Evolutionary conservation across 2,329 filamentous ascomycete species (phyloP).

Genomic region (Aspergillus proliferans): DNA sequence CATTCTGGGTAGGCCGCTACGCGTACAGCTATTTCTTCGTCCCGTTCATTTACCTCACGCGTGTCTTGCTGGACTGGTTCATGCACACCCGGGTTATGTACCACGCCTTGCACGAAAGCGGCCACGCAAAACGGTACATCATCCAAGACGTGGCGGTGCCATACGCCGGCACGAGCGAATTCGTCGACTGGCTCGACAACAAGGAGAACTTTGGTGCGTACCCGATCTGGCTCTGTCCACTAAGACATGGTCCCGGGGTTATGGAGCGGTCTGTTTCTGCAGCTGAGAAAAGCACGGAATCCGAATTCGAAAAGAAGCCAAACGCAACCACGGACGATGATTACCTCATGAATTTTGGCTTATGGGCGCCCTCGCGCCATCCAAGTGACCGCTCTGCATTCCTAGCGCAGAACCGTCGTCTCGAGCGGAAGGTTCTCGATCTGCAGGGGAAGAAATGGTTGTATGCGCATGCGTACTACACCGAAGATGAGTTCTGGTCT

Average conservation of each 20-base stretch:
- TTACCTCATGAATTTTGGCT: constrained; percentile 50
- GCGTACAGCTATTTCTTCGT: constrained; percentile 57
- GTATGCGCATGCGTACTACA: constrained; percentile 80
- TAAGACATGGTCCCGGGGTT: constrained; percentile 18
- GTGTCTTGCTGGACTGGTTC: constrained; percentile 52
- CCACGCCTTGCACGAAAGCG: constrained; percentile 52
- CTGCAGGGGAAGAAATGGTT: constrained; percentile 80
- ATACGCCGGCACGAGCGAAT: constrained; percentile 42
- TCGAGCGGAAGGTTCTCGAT: constrained; percentile 63
- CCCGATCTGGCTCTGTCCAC: constrained; percentile 55
- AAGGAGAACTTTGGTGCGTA: constrained; percentile 43
- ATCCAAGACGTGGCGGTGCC: constrained; percentile 58
- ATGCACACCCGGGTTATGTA: constrained; percentile 56
- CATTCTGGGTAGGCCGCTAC: constrained; percentile 58
- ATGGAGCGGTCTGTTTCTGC: neutral
- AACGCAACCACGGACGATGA: constrained; percentile 19
- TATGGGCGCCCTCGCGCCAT: constrained; percentile 70
- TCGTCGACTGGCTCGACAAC: constrained; percentile 42
- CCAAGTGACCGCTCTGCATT: constrained; percentile 46
- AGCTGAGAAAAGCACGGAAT: neutral
- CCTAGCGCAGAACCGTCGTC: constrained; percentile 60
- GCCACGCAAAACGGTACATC: constrained; percentile 47
- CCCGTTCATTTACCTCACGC: constrained; percentile 53
- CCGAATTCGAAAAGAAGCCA: neutral
- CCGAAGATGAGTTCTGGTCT: constrained; percentile 47